Evolutionary conservation across 441 rosid genomes (phyloP).

Genomic region (California macrophylla): DNA sequence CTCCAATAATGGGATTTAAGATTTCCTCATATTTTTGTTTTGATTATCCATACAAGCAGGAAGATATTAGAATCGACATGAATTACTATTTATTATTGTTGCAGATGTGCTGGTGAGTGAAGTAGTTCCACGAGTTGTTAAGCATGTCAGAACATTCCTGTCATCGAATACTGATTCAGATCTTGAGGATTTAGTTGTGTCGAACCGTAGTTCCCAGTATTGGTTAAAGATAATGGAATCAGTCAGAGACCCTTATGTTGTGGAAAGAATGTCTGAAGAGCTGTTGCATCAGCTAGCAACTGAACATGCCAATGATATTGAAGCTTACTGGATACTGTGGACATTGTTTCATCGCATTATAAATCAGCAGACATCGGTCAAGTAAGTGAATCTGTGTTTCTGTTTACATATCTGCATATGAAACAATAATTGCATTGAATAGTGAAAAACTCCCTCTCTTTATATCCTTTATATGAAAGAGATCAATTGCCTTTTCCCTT

Average conservation of each 20-base stretch:
- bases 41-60: not conserved
- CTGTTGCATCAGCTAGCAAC: slow-evolving; percentile 63
- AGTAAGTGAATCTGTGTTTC: slow-evolving; percentile 36
- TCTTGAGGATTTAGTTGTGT: slow-evolving; percentile 33
- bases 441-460: not conserved
- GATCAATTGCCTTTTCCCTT: not conserved
- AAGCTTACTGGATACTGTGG: slow-evolving; percentile 87
- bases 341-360: slow-evolving; percentile 45
- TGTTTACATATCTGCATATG: slow-evolving; percentile 5
- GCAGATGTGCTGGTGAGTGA: slow-evolving; percentile 75
- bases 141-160: slow-evolving; percentile 45
- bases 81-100: slow-evolving; percentile 19
- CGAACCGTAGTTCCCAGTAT: slow-evolving; percentile 38
- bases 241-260: slow-evolving; percentile 57
- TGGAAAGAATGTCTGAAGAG: slow-evolving; percentile 74
- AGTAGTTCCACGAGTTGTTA: slow-evolving; percentile 49
- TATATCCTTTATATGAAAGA: not conserved
- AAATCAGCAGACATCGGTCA: slow-evolving; percentile 42
- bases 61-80: not conserved
- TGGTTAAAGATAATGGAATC: slow-evolving; percentile 65
- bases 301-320: slow-evolving; percentile 49
- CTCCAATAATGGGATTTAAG: not conserved
- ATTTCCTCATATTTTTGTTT: not conserved
- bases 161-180: slow-evolving; percentile 32
- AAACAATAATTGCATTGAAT: not conserved